These are phyloP conservation scores for Balamuthia mandrillaris DNA, from an alignment of 208 protist species.

Conservation along the genomic window DNA sequence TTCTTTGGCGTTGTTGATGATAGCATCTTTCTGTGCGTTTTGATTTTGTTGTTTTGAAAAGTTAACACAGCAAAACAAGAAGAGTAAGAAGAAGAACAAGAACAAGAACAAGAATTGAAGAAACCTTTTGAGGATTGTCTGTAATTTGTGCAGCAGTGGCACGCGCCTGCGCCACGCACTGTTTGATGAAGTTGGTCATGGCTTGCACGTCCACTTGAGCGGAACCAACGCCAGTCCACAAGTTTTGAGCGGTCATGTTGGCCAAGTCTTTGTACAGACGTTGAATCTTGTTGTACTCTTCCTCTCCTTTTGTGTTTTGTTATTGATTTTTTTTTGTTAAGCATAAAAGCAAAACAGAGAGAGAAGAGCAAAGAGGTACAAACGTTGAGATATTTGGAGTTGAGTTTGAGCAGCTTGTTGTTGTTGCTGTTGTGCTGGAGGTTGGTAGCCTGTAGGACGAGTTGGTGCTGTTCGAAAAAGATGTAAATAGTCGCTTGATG, in stretches of 20 bases:
- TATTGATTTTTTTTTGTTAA: no score
- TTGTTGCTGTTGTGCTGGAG: no score
- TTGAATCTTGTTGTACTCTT: constrained; percentile 24
- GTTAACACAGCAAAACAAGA: background rate
- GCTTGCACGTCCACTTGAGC: background rate
- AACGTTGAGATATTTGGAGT: no score
- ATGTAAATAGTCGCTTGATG: no score
- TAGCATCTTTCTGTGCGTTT: background rate
- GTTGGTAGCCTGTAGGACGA: no score
- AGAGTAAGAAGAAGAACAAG: background rate
- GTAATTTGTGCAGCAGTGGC: background rate
- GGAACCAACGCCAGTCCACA: background rate
- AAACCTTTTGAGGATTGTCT: background rate
- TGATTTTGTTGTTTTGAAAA: no score
- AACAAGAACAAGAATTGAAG: background rate
- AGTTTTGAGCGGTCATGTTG: background rate
- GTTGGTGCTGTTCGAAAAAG: no score
- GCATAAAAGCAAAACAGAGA: no score
- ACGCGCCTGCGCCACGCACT: background rate
- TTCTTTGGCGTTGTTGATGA: background rate
- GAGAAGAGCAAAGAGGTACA: no score
- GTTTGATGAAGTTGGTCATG: background rate
- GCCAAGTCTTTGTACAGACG: background rate
- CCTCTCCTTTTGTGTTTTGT: background rate
- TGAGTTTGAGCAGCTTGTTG: no score